Conservation (phyloP, 495 filamentous ascomycete genomes). For the Jackrogersella minutella region DNA sequence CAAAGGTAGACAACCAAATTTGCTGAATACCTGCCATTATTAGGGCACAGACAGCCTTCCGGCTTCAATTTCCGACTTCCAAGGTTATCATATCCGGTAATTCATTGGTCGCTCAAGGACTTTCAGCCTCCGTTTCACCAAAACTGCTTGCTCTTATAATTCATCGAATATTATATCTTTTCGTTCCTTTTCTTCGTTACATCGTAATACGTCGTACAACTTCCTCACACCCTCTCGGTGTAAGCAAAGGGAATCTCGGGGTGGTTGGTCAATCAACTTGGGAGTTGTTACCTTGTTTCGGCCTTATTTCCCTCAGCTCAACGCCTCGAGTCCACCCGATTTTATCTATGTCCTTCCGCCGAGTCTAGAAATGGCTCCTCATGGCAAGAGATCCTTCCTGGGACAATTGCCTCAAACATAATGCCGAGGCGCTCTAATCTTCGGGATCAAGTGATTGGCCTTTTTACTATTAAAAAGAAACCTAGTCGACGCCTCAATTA, state of each 20-base stretch:
- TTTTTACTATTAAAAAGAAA: conserved; percentile 20
- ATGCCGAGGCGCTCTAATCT: conserved; percentile 5
- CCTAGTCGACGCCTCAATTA: conserved; percentile 2
- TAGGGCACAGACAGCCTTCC: conserved; percentile 1
- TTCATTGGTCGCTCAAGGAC: conserved; percentile 27
- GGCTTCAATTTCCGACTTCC: conserved; percentile 6
- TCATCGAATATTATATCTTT: conserved; percentile 11
- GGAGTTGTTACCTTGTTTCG: conserved; percentile 22
- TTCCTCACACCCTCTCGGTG: conserved; percentile 28
- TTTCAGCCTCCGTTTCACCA: conserved; percentile 35
- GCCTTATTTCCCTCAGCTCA: conserved; percentile 39
- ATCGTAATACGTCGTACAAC: conserved; percentile 27
- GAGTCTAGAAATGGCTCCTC: conserved; percentile 5
- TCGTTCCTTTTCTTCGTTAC: conserved; percentile 15
- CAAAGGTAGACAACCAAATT: not conserved
- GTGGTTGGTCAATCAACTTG: conserved; percentile 34
- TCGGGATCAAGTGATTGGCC: conserved; percentile 5
- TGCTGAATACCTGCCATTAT: conserved; percentile 1
- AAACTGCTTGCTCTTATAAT: conserved; percentile 4
- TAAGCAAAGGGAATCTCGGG: conserved; percentile 17
- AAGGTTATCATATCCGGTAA: conserved; percentile 9
- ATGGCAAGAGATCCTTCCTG: conserved; percentile 19
- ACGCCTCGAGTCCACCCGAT: conserved; percentile 28
- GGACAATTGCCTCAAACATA: conserved; percentile 21
- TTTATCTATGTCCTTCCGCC: conserved; percentile 18